phyloP scores from a whole-genome alignment of 805 yeast species.

The Hanseniaspora vineae region DNA sequence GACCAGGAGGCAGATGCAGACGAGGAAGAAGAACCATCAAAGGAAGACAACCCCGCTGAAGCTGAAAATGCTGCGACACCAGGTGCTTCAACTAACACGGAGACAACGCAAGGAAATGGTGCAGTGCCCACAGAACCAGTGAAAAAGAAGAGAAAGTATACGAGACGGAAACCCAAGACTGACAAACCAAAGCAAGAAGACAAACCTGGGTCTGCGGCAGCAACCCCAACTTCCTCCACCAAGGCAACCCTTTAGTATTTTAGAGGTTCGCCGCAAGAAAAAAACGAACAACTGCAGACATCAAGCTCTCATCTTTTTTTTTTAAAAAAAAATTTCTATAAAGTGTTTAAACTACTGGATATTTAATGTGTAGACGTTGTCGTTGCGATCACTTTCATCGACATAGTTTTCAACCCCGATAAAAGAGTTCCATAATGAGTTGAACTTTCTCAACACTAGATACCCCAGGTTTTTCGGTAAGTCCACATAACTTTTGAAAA shows the following conservation, averaged over 20 bases:
- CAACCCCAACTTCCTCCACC: no score
- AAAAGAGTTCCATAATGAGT: slow-evolving; percentile 59
- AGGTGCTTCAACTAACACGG: background rate
- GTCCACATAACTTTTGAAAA: slow-evolving; percentile 49
- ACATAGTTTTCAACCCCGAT: slow-evolving; percentile 39
- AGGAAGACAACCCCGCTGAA: slow-evolving; percentile 6
- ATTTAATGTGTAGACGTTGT: no score
- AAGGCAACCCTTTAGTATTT: no score
- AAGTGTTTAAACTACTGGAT: no score
- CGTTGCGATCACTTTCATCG: background rate
- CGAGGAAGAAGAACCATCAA: slow-evolving; percentile 15
- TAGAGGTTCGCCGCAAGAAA: slow-evolving; percentile 9
- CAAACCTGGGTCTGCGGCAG: background rate
- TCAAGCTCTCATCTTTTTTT: slow-evolving; percentile 15
- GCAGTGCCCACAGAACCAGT: background rate
- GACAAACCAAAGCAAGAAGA: slow-evolving; percentile 3
- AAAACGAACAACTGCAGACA: slow-evolving; percentile 12
- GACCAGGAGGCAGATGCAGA: slow-evolving; percentile 18
- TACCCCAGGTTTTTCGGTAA: slow-evolving; percentile 55
- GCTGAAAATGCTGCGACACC: slow-evolving; percentile 5
- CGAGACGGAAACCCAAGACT: slow-evolving; percentile 1
- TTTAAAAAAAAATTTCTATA: slow-evolving; percentile 4
- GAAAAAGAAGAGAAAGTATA: background rate
- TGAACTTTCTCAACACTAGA: slow-evolving; percentile 33
- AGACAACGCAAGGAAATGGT: background rate